Evolutionary conservation across 805 yeast genomes (phyloP), one percentile per base, ranked within the genome.

Genomic region (Ogataea populi-albae): DNA sequence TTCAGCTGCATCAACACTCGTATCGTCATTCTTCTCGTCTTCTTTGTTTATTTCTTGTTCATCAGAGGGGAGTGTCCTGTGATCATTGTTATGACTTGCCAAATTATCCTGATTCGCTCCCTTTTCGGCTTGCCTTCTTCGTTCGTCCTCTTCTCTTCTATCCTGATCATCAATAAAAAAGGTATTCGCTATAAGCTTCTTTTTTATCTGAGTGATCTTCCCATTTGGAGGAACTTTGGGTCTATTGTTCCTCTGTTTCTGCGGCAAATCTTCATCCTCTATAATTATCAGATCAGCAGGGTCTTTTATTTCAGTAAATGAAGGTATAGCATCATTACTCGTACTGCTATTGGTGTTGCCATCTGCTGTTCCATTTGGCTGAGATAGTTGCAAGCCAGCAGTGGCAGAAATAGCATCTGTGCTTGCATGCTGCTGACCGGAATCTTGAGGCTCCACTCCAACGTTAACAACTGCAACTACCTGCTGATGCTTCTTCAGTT

Each of bases 171-270:
- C 68, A 9, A 82, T 54, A 46, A 81, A 72, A 50, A 73, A 83
- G 0, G 83, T 68, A 27, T 59, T 68, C 0, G 74, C 65, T 4
- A 77, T 61, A 9, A 72, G 53, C 49, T 75, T 81, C 64, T 81
- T 86, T 62, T 86, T 87, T 5, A 75, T 62, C 1, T 76, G 72
- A 4, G 83, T 62, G 23, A 89, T 84, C 59, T 83, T 87, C 23
- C 96, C 96, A 20, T 86, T 84, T 5, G 96, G 96, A 9, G 97
- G 96, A 33, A 93, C 65, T 51, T 88, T 81, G 1, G 95, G 82
- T 46, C 89, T 70, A 19, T 72, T 71, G 43, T 80, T 79, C 38
- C 89, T 71, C 47, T 79, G 85, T 52, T 86, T 87, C 38, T 80
- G 77, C 1, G 95, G 88, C 47, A 86, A 68, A 37, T 84, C 89